A percentile compares a stretch with the other conserved stretches of the same genome.
Evolutionary conservation across 2,329 filamentous ascomycete species (phyloP).

Genomic region (Aureobasidium vineae): DNA sequence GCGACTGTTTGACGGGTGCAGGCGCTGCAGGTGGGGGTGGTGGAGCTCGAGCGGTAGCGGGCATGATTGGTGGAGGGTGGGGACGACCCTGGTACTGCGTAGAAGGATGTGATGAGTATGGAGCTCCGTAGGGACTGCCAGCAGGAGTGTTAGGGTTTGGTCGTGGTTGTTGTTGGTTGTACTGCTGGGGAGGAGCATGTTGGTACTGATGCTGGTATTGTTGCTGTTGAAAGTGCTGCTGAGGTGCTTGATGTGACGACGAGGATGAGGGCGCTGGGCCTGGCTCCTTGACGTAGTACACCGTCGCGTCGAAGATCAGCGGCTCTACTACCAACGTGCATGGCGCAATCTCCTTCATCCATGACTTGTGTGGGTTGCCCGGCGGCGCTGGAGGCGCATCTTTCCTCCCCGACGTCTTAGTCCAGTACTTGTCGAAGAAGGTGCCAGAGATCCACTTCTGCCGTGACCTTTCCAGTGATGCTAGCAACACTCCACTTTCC

Average conservation of each 20-base stretch:
- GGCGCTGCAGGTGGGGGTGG: constrained; percentile 28
- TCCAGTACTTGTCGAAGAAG: constrained; percentile 75
- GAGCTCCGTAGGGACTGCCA: constrained; percentile 15
- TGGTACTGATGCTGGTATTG: constrained; percentile 12
- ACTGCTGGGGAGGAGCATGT: constrained; percentile 12
- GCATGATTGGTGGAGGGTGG: constrained; percentile 33
- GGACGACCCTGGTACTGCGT: constrained; percentile 11
- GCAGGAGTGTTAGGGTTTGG: constrained; percentile 34
- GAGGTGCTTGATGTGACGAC: constrained; percentile 12
- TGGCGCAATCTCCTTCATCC: constrained; percentile 60
- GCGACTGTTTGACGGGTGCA: constrained; percentile 34
- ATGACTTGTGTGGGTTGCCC: constrained; percentile 39
- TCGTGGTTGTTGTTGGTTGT: constrained; percentile 29
- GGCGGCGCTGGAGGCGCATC: constrained; percentile 55
- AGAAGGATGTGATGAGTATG: constrained; percentile 8
- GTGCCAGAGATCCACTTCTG: constrained; percentile 66
- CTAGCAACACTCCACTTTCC: constrained; percentile 72
- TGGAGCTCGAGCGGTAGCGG: constrained; percentile 30
- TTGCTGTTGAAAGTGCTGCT: constrained; percentile 23
- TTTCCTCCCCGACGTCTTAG: constrained; percentile 68
- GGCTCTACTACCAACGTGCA: constrained; percentile 76
- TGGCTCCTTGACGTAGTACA: constrained; percentile 68
- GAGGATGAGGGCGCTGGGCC: constrained; percentile 27
- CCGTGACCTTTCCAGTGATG: constrained; percentile 71
- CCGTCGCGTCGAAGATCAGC: constrained; percentile 72